Conservation (phyloP, 257 asterid species). For the Penstemon newberryi region DNA sequence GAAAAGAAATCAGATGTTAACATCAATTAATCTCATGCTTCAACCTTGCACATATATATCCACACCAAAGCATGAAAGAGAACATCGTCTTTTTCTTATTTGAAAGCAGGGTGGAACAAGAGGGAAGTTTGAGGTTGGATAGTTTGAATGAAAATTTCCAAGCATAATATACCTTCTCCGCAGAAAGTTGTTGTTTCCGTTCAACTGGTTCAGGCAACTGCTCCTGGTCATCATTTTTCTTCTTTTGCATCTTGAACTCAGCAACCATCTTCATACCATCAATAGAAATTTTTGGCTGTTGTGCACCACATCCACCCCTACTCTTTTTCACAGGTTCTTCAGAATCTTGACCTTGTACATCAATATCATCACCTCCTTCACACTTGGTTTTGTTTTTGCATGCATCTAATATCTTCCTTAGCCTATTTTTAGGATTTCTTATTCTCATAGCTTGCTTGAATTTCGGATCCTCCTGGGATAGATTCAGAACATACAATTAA, state of each 20-base stretch:
- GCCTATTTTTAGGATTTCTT: slow-evolving; percentile 78
- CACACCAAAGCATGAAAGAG: slow-evolving; percentile 6
- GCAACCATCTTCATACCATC: slow-evolving; percentile 99
- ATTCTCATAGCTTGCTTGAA: slow-evolving; percentile 86
- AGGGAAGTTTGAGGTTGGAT: not conserved
- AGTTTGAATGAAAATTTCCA: not conserved
- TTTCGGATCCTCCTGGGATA: slow-evolving; percentile 70
- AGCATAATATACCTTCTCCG: slow-evolving; percentile 65
- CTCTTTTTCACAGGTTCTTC: slow-evolving; percentile 77
- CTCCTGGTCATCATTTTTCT: slow-evolving; percentile 83
- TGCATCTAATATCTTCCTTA: slow-evolving; percentile 77
- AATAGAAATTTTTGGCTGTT: slow-evolving; percentile 87
- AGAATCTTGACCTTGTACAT: slow-evolving; percentile 65
- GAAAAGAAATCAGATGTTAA: slow-evolving; percentile 15
- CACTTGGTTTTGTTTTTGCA: slow-evolving; percentile 86
- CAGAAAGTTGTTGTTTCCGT: slow-evolving; percentile 81
- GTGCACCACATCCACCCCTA: slow-evolving; percentile 98
- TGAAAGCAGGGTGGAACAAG: not conserved
- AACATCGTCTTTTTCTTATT: not conserved
- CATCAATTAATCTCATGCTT: not conserved
- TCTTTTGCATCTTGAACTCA: slow-evolving; percentile 74
- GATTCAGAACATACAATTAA: not conserved
- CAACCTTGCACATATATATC: slow-evolving; percentile 10
- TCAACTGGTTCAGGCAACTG: slow-evolving; percentile 98
- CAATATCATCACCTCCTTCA: slow-evolving; percentile 94